phyloP scores from a whole-genome alignment of 2,329 filamentous ascomycete species.

The Madurella mycetomatis region DNA sequence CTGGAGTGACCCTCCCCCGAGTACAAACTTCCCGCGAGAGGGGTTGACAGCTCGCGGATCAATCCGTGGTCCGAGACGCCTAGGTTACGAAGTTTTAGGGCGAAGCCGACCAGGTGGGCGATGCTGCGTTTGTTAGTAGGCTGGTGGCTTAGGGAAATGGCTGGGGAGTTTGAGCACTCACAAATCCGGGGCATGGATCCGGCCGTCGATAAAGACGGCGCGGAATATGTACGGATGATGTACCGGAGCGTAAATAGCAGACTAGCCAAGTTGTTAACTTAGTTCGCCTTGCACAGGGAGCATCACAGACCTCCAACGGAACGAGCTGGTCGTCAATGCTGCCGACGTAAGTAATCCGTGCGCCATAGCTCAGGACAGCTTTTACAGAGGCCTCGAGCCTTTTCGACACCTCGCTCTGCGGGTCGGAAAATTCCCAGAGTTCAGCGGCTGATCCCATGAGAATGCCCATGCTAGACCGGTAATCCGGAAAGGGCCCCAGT shows the following conservation, averaged over 20 bases:
- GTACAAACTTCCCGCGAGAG: slow-evolving; percentile 86
- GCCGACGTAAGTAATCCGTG: slow-evolving; percentile 80
- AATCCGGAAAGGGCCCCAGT: slow-evolving; percentile 86
- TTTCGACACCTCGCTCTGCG: slow-evolving; percentile 74
- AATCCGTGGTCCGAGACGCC: slow-evolving; percentile 91
- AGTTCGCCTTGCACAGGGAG: background rate
- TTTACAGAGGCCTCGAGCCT: slow-evolving; percentile 74
- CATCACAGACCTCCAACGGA: slow-evolving; percentile 67
- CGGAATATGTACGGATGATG: slow-evolving; percentile 91
- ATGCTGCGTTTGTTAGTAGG: slow-evolving; percentile 45
- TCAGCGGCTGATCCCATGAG: slow-evolving; percentile 90
- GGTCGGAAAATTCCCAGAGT: slow-evolving; percentile 86
- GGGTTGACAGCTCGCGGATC: slow-evolving; percentile 81
- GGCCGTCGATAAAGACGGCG: slow-evolving; percentile 92
- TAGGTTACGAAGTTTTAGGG: slow-evolving; percentile 87
- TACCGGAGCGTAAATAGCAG: slow-evolving; percentile 79
- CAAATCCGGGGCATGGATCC: slow-evolving; percentile 90
- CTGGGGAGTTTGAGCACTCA: slow-evolving; percentile 31
- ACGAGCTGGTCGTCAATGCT: slow-evolving; percentile 97
- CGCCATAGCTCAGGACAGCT: slow-evolving; percentile 70
- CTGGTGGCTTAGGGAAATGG: background rate
- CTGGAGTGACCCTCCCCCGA: slow-evolving; percentile 89
- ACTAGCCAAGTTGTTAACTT: slow-evolving; percentile 38
- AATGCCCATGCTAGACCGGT: slow-evolving; percentile 79
- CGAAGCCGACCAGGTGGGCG: slow-evolving; percentile 86